Base-by-base conservation (phyloP, 352 stramenopile genomes). In the Phytopythium vexans region DNA sequence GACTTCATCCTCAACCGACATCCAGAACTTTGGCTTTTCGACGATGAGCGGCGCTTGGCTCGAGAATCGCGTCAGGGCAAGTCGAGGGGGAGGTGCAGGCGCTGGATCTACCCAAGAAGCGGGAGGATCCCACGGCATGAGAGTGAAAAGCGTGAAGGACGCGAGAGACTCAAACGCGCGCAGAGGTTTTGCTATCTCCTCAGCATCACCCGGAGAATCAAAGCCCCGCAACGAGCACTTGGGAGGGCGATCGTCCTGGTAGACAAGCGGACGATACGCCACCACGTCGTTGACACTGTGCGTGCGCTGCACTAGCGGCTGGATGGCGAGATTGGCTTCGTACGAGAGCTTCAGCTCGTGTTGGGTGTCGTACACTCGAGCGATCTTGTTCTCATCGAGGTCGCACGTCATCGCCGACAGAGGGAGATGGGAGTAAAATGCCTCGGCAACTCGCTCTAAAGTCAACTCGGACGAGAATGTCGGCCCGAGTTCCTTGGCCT, bases 381-480 rank as follows among this genome's bases (percentile, higher is more conserved):
- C 66, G 31, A 74, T n/a, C 40, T 70, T 70, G 3, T 8, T 48
- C 15, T 55, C 44, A 10, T 74, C 65, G 3, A 78, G 40, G 33
- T 75, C 74, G 50, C 88, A 97, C 14, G 78, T 49, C 87, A 97
- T 96, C 37, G 74, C 83, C 41, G 88, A 64, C 34, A 82, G 43
- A 11, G 86, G 87, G 14, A 97, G 60, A 36, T 81, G 64, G 36
- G 63, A 56, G 42, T 90, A 85, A 61, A 96, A 96, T 42, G 85
- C 67, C 35, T 86, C 41, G n/a, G 93, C 61, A 2, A 76, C 84
- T 43, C 53, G 53, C 43, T 80, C 49, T 8, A 95, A 62, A n/a
- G 83, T 77, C 56, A 83, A 59, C 60, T 95, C 79, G 12, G 44
- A 16, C 12, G 68, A 61, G 57, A 95, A 92, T 41, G 64, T 56